phyloP scores from a whole-genome alignment of 345 rosid species.

The Rhizophora apiculata region DNA sequence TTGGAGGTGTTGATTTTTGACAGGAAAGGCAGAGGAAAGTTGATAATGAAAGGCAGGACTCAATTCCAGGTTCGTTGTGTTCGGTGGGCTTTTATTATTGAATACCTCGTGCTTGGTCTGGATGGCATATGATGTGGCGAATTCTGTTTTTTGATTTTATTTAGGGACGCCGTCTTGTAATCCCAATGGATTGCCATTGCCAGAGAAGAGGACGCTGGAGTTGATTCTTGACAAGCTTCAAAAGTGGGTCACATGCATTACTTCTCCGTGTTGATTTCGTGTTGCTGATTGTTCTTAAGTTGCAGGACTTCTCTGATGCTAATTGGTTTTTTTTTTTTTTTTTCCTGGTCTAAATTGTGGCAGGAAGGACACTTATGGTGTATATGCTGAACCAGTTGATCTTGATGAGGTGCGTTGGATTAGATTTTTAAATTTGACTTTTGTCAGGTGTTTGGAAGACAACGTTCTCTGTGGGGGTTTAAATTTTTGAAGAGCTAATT shows the following conservation, averaged over 20 bases:
- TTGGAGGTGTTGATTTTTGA: constrained; percentile 26
- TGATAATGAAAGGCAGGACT: constrained; percentile 35
- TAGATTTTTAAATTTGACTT: constrained; percentile 3
- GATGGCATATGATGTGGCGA: constrained; percentile 6
- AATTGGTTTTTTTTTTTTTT: background rate
- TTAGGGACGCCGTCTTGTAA: constrained; percentile 48
- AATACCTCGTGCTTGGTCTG: background rate
- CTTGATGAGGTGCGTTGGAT: constrained; percentile 68
- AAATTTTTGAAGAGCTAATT: background rate
- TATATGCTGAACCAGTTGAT: constrained; percentile 92
- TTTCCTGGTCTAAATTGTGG: constrained; percentile 27
- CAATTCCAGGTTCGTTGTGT: constrained; percentile 49
- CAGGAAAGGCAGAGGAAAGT: constrained; percentile 57
- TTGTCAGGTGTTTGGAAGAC: background rate
- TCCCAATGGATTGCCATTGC: constrained; percentile 45
- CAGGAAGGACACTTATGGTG: constrained; percentile 97
- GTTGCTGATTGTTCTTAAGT: constrained; percentile 18
- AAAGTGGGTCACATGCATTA: constrained; percentile 46
- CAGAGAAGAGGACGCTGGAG: constrained; percentile 75
- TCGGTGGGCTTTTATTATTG: background rate
- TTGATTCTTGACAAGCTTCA: constrained; percentile 91
- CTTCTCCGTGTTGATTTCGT: background rate
- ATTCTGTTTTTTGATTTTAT: constrained; percentile 10
- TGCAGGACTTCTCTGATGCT: background rate
- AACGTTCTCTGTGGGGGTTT: background rate